phyloP scores from a whole-genome alignment of 441 rosid genomes.

The Corymbia citriodora region DNA sequence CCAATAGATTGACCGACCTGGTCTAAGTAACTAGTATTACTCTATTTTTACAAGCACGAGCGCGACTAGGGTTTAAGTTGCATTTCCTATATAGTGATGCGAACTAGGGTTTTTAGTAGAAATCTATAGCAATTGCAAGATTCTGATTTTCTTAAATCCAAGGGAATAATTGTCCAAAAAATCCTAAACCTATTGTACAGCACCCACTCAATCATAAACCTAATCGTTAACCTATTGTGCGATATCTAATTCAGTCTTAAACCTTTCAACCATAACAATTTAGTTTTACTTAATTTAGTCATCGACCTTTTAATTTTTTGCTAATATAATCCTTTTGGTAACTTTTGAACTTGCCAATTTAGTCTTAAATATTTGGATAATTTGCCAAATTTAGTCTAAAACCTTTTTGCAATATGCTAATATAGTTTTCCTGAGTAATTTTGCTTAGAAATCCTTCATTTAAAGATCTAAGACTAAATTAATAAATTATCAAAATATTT shows the following conservation, averaged over 20 bases:
- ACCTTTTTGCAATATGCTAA: no score
- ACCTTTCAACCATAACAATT: no score
- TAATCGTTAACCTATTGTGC: accelerated
- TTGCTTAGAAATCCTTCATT: not conserved
- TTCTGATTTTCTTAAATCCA: not conserved
- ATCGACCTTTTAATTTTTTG: no score
- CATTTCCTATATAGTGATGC: not conserved
- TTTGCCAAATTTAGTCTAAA: no score
- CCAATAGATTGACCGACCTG: not conserved
- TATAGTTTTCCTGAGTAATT: not conserved
- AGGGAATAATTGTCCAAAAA: no score
- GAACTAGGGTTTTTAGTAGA: not conserved
- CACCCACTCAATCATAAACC: accelerated
- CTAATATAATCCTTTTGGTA: no score
- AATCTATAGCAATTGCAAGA: not conserved
- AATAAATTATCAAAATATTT: no score
- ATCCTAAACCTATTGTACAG: no score
- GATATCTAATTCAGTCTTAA: no score
- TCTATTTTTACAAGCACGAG: not conserved
- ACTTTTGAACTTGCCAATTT: no score
- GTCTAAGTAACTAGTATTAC: not conserved
- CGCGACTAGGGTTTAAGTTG: not conserved
- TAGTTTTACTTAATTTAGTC: no score
- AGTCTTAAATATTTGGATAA: no score
- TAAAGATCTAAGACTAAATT: accelerated